Base-by-base conservation (phyloP, 140 eudicot genomes). In the Anethum foeniculum region DNA sequence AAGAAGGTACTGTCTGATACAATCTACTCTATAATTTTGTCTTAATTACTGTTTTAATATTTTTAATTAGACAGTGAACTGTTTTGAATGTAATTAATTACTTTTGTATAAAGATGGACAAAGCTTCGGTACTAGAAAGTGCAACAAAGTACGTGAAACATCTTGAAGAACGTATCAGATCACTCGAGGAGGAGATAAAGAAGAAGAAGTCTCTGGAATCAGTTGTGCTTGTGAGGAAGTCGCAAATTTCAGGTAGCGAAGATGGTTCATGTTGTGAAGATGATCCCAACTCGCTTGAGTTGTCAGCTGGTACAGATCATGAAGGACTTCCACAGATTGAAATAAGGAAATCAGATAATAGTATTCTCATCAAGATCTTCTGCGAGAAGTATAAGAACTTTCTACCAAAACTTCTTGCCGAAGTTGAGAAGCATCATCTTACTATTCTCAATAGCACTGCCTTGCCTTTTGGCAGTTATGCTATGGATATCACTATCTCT, bases 121-220 rank as follows among this genome's bases (percentile, higher is more conserved):
- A 85, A 64, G 87, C 87, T 27, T 85, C 87, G 4, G 81, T 85
- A 0, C 79, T 85, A 7, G 82, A 21, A 58, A 80, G 81, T 51
- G 82, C 87, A 8, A 51, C 67, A 14, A 81, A 71, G 80, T 85
- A 85, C 51, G 9, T 85, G 78, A 85, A 85, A 71, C 43, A 81
- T 8, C 85, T 85, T 34, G 68, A 85, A 81, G 87, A 76, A 46
- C 82, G 62, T 34, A 81, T 77, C 30, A 76, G 77, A 21, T 4
- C 16, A 43, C 80, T 81, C 0, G 85, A 84, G 77, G 85, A 81
- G 39, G 82, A 84, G 28, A 41, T 62, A 5, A 51, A 49, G n/a
- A 77, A 39, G 32, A 77, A n/a, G 60, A 52, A 71, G 56, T 77
- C 80, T 21, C 32, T 47, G 41, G 62, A 75, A 15, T 75, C 62